Conservation (phyloP, 1,284 basidiomycete species). For the Ustilago lituana region DNA sequence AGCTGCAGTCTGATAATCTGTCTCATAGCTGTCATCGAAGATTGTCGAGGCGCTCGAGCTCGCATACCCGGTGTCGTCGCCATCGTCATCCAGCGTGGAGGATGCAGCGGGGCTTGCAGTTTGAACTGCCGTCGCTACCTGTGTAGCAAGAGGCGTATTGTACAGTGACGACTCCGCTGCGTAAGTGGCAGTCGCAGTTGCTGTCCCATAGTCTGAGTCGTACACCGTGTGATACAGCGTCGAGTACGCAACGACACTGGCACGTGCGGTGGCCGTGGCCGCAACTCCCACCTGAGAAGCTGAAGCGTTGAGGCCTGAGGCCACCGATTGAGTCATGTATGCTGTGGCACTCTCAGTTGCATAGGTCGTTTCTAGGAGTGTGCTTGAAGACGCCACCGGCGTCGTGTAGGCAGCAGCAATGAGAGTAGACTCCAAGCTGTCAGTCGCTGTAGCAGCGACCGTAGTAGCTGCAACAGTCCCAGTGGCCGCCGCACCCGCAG, state of each 20-base stretch:
- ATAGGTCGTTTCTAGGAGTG: background rate
- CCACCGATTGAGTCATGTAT: background rate
- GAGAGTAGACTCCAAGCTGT: conserved; percentile 5
- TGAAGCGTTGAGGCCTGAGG: background rate
- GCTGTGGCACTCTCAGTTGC: background rate
- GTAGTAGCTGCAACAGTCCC: no score
- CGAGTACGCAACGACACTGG: conserved; percentile 1
- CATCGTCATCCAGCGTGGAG: background rate
- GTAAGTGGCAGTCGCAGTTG: background rate
- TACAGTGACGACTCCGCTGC: no score
- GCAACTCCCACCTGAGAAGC: background rate
- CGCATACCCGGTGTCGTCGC: background rate
- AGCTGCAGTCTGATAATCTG: background rate
- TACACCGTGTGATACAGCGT: background rate
- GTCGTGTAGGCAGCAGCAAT: conserved; percentile 8
- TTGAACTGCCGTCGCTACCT: background rate
- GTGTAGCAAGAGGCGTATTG: no score
- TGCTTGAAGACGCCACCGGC: background rate
- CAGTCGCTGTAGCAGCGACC: no score
- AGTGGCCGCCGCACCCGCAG: background rate
- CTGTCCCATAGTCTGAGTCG: background rate
- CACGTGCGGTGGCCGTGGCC: background rate
- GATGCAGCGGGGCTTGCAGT: background rate
- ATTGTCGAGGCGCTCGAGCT: no score
- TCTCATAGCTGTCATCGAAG: no score